A percentile compares a stretch with the other conserved stretches of the same genome.
Conservation (phyloP, 2,329 filamentous ascomycete genomes). For the Rhytidhysteron rufulum region DNA sequence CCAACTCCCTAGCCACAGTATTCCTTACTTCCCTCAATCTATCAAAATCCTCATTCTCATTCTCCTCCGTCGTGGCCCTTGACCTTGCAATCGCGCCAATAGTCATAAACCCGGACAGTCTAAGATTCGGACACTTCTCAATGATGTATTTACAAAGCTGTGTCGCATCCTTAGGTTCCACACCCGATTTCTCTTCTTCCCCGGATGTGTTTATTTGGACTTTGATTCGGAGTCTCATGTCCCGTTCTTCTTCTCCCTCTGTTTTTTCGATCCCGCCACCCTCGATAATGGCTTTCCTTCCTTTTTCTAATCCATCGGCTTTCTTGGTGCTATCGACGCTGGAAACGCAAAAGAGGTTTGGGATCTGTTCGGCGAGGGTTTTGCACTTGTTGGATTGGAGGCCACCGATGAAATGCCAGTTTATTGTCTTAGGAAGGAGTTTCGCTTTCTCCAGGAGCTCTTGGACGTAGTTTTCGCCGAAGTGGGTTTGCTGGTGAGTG, state of each 20-base stretch:
- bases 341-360: conserved; percentile 87
- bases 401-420: conserved; percentile 96
- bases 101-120: conserved; percentile 86
- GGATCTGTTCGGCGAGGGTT: conserved; percentile 72
- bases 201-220: conserved; percentile 95
- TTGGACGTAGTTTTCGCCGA: conserved; percentile 87
- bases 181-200: conserved; percentile 80
- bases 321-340: conserved; percentile 88
- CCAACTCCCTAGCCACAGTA: conserved; percentile 61
- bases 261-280: conserved; percentile 28
- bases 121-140: conserved; percentile 67
- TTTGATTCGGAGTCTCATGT: conserved; percentile 62
- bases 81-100: conserved; percentile 92
- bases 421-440: conserved; percentile 70
- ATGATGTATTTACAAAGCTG: conserved; percentile 67
- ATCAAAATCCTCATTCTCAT: conserved; percentile 89
- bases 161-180: conserved; percentile 61
- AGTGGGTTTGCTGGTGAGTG: conserved; percentile 61
- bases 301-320: conserved; percentile 73
- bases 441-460: conserved; percentile 84
- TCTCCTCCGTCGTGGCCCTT: conserved; percentile 64
- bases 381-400: conserved; percentile 94
- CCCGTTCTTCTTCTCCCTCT: conserved; percentile 14
- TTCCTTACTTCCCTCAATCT: conserved; percentile 66
- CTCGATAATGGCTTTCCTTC: conserved; percentile 47